These are phyloP conservation scores for Phyllachora maydis DNA, from an alignment of 2,329 filamentous ascomycete genomes.

Conservation along the genomic window DNA sequence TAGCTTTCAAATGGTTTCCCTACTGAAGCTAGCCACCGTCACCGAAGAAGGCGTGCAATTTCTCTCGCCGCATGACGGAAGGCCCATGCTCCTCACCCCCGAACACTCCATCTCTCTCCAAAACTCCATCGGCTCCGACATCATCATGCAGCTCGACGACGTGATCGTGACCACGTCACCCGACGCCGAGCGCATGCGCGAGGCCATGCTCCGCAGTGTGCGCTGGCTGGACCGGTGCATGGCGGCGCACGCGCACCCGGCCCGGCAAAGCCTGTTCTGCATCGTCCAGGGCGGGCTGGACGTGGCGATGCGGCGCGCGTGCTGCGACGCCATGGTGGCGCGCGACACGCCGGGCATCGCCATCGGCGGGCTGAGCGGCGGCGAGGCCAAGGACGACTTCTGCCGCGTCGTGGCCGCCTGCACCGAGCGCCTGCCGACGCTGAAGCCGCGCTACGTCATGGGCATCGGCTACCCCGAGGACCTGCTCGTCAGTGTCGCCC, in stretches of 20 bases:
- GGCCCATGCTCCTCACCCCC: conserved; percentile 89
- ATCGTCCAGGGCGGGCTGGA: conserved; percentile 96
- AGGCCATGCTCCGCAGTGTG: conserved; percentile 87
- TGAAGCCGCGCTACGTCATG: conserved; percentile 98
- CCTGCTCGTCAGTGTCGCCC: conserved; percentile 74
- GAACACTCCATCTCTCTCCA: conserved; percentile 93
- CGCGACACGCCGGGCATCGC: conserved; percentile 90
- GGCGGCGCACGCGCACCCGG: conserved; percentile 64
- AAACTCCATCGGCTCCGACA: conserved; percentile 93
- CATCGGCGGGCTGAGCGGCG: conserved; percentile 84
- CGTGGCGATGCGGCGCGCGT: conserved; percentile 64
- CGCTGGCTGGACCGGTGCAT: conserved; percentile 95
- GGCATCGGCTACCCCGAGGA: conserved; percentile 96
- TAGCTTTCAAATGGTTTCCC: conserved; percentile 97
- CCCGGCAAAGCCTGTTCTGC: conserved; percentile 84
- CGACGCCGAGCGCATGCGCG: conserved; percentile 67
- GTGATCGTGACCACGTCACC: conserved; percentile 93
- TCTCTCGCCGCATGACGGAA: conserved; percentile 86
- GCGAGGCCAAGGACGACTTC: conserved; percentile 84
- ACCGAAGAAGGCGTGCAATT: conserved; percentile 94
- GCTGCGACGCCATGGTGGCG: conserved; percentile 70
- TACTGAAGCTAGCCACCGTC: conserved; percentile 79
- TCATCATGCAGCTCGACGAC: conserved; percentile 99
- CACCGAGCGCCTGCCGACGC: conserved; percentile 63
- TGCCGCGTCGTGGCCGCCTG: conserved; percentile 80